Base-by-base conservation (phyloP, 2,329 filamentous ascomycete genomes). In the Clonostachys chloroleuca region DNA sequence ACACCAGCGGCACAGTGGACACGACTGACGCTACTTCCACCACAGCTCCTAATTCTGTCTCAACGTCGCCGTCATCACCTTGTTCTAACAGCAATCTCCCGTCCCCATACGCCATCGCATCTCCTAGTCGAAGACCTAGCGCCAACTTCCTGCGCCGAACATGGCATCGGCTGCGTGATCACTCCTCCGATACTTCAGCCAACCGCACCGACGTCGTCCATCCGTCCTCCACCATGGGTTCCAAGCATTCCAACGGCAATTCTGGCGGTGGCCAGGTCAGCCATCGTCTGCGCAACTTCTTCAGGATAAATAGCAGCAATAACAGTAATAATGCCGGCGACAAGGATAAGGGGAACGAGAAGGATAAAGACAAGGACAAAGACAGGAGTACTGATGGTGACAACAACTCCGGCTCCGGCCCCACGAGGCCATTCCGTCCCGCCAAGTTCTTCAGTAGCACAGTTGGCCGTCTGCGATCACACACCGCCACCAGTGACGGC, bases 401-500 rank as follows among this genome's bases (percentile, higher is more conserved):
- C n/a, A 35, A 33, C 18, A 24, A 24, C 12, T 20, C 12, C 37
- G 20, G n/a, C 34, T 34, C 40, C 18, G 18, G 35, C 20, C 16
- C 42, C 36, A 40, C 43, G 40, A 89, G 87, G 65, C 78, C 81
- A 47, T 87, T 91, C 64, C 84, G 90, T 58, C 24, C 24, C 24
- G 89, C 95, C 66, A 84, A 89, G 60, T 95, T 96, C 73, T 88
- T 96, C 59, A 89, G 86, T 51, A 87, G 85, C 48, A 86, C 87
- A 57, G 89, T 95, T 62, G 87, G 87, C 62, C 87, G 92, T 57
- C 90, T 92, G 63, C 84, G 92, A 59, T 95, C 91, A 35, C 86
- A 88, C 50, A 97, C 92, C 24, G 89, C 95, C 48, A 89, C 89
- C 56, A 96, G 91, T 69, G 92, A 96, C 69, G 92, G 92, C 57